Evolutionary conservation across 495 filamentous ascomycete species (phyloP).

Genomic region (Penicillium argentinense): DNA sequence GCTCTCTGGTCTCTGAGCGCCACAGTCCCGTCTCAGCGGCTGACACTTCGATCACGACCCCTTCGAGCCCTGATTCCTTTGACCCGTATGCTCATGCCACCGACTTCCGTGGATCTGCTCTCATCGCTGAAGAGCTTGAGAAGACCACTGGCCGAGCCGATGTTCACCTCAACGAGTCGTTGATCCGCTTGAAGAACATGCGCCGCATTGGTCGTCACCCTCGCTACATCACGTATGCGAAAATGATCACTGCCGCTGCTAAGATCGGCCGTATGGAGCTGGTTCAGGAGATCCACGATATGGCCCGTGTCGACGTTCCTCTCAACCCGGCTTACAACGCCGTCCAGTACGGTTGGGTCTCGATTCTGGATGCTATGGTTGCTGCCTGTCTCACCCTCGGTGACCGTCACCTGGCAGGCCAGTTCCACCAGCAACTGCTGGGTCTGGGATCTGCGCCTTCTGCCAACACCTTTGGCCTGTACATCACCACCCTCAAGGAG

Average conservation of each 20-base stretch:
- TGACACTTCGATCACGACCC: slow-evolving; percentile 36
- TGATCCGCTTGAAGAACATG: slow-evolving; percentile 85
- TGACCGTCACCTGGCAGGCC: slow-evolving; percentile 71
- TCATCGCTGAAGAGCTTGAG: slow-evolving; percentile 87
- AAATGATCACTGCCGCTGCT: slow-evolving; percentile 87
- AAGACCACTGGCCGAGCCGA: slow-evolving; percentile 63
- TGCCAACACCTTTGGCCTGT: slow-evolving; percentile 95
- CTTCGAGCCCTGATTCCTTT: slow-evolving; percentile 68
- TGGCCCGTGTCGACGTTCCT: slow-evolving; percentile 86
- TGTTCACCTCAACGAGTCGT: slow-evolving; percentile 74
- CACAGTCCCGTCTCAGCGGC: slow-evolving; percentile 41
- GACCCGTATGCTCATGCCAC: slow-evolving; percentile 88
- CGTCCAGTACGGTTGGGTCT: slow-evolving; percentile 91
- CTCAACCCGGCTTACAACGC: slow-evolving; percentile 74
- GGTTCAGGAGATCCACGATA: slow-evolving; percentile 80
- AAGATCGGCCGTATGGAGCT: slow-evolving; percentile 76
- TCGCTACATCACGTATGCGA: slow-evolving; percentile 92
- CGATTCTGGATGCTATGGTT: slow-evolving; percentile 94
- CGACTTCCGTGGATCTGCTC: slow-evolving; percentile 86
- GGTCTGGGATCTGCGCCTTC: slow-evolving; percentile 86
- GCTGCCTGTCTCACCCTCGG: slow-evolving; percentile 86
- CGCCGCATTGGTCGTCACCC: slow-evolving; percentile 89
- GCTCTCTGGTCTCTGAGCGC: slow-evolving; percentile 31
- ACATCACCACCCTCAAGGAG: slow-evolving; percentile 96
- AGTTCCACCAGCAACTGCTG: slow-evolving; percentile 87